phyloP scores from a whole-genome alignment of 768 basidiomycete genomes.

The Boletellus sp. region DNA sequence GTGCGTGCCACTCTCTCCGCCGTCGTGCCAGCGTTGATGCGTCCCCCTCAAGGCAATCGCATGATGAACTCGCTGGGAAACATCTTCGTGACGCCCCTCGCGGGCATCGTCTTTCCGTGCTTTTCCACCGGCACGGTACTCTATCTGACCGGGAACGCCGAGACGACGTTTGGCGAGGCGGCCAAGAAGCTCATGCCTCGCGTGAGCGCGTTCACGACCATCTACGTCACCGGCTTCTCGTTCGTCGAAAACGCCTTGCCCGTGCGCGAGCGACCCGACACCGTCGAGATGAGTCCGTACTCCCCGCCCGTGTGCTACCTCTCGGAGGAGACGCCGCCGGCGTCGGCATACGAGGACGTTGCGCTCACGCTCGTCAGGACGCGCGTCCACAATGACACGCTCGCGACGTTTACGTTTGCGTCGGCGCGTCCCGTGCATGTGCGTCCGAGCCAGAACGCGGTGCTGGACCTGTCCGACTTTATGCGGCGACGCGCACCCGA shows the following conservation, averaged over 20 bases:
- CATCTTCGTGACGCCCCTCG: constrained; percentile 52
- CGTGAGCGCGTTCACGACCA: background rate
- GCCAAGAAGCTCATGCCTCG: background rate
- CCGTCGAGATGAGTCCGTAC: background rate
- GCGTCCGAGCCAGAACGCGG: background rate
- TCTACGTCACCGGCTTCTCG: background rate
- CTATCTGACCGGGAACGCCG: background rate
- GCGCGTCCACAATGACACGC: background rate
- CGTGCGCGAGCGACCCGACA: background rate
- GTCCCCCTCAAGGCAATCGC: constrained; percentile 45
- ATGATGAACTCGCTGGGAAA: constrained; percentile 64
- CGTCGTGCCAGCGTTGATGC: too few relatives aligned
- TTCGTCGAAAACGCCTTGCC: background rate
- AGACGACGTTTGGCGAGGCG: background rate
- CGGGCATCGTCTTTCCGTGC: constrained; percentile 53
- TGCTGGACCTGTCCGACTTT: background rate
- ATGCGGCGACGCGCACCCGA: background rate
- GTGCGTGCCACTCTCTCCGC: constrained; percentile 23
- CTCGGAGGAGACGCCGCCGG: background rate
- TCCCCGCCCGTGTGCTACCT: background rate
- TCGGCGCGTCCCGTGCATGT: background rate
- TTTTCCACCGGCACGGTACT: constrained; percentile 45
- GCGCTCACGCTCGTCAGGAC: background rate
- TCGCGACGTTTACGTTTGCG: background rate
- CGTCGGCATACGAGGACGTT: background rate